Evolutionary conservation across 495 filamentous ascomycete species (phyloP), one percentile per base, ranked within the genome.

Genomic region (Chaetomium fimeti): DNA sequence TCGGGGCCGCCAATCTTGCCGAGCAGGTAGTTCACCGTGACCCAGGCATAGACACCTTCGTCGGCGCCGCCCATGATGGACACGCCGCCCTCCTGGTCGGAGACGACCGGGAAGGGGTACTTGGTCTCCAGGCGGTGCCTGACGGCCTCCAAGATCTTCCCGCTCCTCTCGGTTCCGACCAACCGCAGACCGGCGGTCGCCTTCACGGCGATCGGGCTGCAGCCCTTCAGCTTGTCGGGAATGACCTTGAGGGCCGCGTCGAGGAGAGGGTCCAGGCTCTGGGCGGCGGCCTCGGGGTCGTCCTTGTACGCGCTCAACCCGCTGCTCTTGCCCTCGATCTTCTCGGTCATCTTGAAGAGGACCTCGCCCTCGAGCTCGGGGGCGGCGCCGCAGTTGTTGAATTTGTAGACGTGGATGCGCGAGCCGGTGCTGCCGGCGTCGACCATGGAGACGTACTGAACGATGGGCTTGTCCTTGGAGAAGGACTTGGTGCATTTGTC

Each of bases 21-120:
- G 22, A 98, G 87, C 47, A 98, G 87, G 78, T 98, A 98, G 79
- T 98, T 98, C 63, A 91, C 92, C 3, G 94, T 98, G 75, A 98
- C 96, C 94, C 94, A 98, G 59, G 94, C 95, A 69, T 96, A 98
- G n/a, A 98, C 94, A 75, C 95, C 85, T 77, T 98, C 94, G 66
- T 97, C 88, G 18, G 88, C 89, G 68, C 94, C 94, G 70, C 95
- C 92, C 93, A 98, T 98, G 66, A 98, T 93, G 66, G 90, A 84
- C 16, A 98, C 90, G 60, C 94, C 94, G 63, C 89, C 86, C 68
- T 91, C 88, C 71, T 89, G 89, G 63, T 85, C 82, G 5, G 91
- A 88, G 58, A 98, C 89, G 22, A 98, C 89, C 3, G 94, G 90
- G 83, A 98, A 98, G 24, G 94, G 94, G 75, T 94, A 98, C 24